Conservation (phyloP, 768 basidiomycete genomes). For the Podaxis rugospora region DNA sequence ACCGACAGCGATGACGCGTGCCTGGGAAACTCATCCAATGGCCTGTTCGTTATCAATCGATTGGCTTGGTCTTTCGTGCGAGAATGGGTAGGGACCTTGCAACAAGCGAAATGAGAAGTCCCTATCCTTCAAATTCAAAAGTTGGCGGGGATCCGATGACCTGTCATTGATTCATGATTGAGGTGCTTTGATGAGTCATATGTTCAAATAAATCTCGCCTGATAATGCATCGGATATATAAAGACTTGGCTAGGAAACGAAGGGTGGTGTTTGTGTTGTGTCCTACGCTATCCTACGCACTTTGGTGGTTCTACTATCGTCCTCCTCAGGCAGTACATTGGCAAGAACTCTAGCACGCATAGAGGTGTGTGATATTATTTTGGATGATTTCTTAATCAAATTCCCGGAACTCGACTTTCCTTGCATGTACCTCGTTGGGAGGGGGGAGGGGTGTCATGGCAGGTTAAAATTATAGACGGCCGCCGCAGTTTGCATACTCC, state of each 20-base stretch:
- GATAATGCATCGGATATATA: neutral
- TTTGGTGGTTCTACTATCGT: neutral
- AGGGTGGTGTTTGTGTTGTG: neutral
- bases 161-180: neutral
- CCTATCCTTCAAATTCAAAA: neutral
- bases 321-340: neutral
- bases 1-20: neutral
- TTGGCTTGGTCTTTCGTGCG: neutral
- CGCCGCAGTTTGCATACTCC: too few species aligned
- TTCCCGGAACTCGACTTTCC: neutral
- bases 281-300: neutral
- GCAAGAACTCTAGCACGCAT: neutral
- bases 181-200: neutral
- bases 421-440: neutral
- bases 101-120: neutral
- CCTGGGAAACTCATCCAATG: neutral
- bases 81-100: neutral
- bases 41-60: neutral
- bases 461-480: neutral
- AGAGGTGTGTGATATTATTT: neutral
- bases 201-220: neutral
- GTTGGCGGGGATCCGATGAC: neutral
- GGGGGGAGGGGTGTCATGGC: neutral
- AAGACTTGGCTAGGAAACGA: neutral
- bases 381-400: neutral